Evolutionary conservation across 225 moss, liverwort and hornwort genomes (phyloP), one percentile per base, ranked within the genome.

Genomic region (Thuidium tamariscinum): DNA sequence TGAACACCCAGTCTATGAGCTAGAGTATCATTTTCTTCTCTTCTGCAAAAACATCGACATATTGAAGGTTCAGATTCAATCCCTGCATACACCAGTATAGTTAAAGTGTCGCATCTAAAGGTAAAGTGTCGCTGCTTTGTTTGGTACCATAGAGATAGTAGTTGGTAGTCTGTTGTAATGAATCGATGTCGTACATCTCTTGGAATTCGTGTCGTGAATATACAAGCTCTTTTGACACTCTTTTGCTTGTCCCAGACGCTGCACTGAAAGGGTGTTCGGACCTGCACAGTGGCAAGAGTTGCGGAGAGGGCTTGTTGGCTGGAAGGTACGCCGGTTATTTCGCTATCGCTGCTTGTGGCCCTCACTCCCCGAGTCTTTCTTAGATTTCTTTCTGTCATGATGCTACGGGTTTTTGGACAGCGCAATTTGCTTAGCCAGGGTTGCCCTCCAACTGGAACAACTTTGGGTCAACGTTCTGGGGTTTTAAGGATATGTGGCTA

Each of bases 201-300:
- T 49, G 60, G 57, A 75, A 67, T 68, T 39, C 46, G 32, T 74
- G 44, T 84, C 73, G 42, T 77, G 46, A 67, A 27, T 16, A 22
- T 23, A 67, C 82, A 62, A 87, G 39, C 62, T n/a, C n/a, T 61
- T 82, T 82, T 89, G 74, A 83, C 81, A 79, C 79, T 70, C 37
- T 48, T n/a, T 54, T 63, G 42, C 80, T 55, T 85, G 75, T 36
- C 87, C 83, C 98, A 98, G 97, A 75, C 96, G 97, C 48, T 97
- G 97, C 90, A 96, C 95, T 41, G 95, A 97, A 82, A 94, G 95
- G 87, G 96, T 94, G 16, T 98, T 98, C 88, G 98, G 95, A 85
- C 88, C 87, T 74, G 86, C 94, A 66, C 97, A 98, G 72, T 98
- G 98, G 98, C 94, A 91, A 89, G 98, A 97, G 27, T 86, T 98